Evolutionary conservation across 495 filamentous ascomycete species (phyloP), one percentile per base, ranked within the genome.

Genomic region (Xylaria nigripes): DNA sequence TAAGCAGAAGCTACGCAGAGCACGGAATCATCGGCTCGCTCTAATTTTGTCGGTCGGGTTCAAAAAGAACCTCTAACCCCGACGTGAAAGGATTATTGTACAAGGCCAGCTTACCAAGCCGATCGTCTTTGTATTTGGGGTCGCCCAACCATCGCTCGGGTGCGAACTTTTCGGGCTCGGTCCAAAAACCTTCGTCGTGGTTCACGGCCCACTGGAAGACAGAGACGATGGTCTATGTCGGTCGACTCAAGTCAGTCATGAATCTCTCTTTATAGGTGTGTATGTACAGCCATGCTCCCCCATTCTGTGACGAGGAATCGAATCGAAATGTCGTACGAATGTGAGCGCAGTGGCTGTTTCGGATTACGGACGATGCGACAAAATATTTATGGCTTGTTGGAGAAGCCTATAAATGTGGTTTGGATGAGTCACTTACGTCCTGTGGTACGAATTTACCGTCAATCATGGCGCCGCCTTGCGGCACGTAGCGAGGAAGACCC

Each of bases 121-220:
- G 54, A 62, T 73, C 70, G 43, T 75, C 66, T 6, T 67, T 52
- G 30, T 61, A 72, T 1, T 41, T 34, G 3, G 63, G 50, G 21
- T 72, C 51, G 6, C 64, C 60, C 30, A 65, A 40, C 56, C 59
- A 60, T 18, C 59, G 49, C 36, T 81, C 78, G 0, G 77, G 79
- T 1, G 71, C 52, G 51, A 78, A 79, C 6, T 54, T 41, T 6
- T 77, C 63, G 0, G 79, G 70, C 16, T 62, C 36, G 0, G 59
- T 64, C 59, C 80, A 85, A 60, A 45, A 40, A 27, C 45, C 15
- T 2, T 38, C 24, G 15, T 65, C 54, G 48, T 69, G 68, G 54
- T 70, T 71, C 0, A 74, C 57, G 8, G 75, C 74, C 71, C 70
- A 80, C 22, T 77, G 72, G 45, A 73, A 69, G 29, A 82, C 61